These are phyloP conservation scores for Dendrobium officinale DNA, from an alignment of 106 monocot genomes.

Conservation along the genomic window DNA sequence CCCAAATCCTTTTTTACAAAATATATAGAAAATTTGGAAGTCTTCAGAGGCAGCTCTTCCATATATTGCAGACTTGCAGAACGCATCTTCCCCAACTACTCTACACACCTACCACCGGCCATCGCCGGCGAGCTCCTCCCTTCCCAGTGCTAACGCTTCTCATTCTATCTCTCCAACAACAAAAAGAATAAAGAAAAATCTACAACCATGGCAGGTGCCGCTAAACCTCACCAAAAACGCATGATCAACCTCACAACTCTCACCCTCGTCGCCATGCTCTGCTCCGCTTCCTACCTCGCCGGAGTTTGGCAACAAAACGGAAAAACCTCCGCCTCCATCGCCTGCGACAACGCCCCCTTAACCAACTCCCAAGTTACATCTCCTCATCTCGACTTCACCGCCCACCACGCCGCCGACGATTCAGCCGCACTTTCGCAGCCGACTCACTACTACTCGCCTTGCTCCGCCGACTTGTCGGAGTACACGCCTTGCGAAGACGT, in stretches of 20 bases:
- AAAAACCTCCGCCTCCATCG: constrained; percentile 3
- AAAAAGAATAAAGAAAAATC: not conserved
- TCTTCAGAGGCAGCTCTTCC: not conserved
- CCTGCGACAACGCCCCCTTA: constrained; percentile 7
- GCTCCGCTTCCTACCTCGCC: constrained; percentile 32
- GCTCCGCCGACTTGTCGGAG: constrained; percentile 44
- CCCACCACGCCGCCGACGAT: constrained; percentile 36
- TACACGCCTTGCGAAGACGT: constrained; percentile 77
- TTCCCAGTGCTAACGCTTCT: no score
- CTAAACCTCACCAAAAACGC: constrained; percentile 1
- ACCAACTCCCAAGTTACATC: constrained; percentile 8
- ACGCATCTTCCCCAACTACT: not conserved
- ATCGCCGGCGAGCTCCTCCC: no score
- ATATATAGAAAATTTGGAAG: no score
- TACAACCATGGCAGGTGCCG: constrained; percentile 2
- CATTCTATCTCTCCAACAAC: not conserved
- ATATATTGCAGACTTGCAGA: constrained; percentile 1
- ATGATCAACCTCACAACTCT: constrained; percentile 16
- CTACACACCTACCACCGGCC: no score
- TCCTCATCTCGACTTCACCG: constrained; percentile 40
- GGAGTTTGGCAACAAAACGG: constrained; percentile 39
- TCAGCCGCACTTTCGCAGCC: not conserved
- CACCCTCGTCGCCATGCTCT: constrained; percentile 21
- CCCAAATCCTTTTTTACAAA: no score
- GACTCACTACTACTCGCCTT: constrained; percentile 20